These are phyloP conservation scores for Fusarium austroafricanum DNA, from an alignment of 2,329 filamentous ascomycete genomes.

Conservation along the genomic window DNA sequence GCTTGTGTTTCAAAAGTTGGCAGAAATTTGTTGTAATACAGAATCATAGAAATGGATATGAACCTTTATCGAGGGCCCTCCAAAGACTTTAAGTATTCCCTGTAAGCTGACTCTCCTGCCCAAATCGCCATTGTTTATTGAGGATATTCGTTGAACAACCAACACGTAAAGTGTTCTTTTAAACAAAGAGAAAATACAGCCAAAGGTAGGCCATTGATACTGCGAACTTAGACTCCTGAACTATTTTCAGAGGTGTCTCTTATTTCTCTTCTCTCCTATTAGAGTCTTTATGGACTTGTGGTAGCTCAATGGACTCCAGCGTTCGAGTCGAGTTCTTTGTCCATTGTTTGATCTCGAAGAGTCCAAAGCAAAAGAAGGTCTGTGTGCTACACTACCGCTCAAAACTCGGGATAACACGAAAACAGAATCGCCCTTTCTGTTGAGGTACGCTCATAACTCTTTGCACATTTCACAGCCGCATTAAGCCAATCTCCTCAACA, in stretches of 20 bases:
- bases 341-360: not conserved
- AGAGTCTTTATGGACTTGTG: not conserved
- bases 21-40: not conserved
- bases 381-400: not conserved
- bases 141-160: not conserved
- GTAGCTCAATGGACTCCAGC: not conserved
- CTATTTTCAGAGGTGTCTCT: not conserved
- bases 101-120: not conserved
- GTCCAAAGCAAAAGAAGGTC: not conserved
- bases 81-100: not conserved
- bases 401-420: not conserved
- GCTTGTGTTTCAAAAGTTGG: not conserved
- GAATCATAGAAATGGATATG: not conserved
- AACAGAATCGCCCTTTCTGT: not conserved
- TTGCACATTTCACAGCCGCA: not conserved
- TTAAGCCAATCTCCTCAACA: not conserved
- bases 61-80: not conserved
- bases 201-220: not conserved
- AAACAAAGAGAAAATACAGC: not conserved
- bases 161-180: not conserved
- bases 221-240: not conserved
- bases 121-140: not conserved
- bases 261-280: too few species aligned
- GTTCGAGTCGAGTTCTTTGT: slow-evolving; percentile 2
- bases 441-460: not conserved